phyloP scores from a whole-genome alignment of 805 yeast genomes.

The Sporopachydermia quercuum region DNA sequence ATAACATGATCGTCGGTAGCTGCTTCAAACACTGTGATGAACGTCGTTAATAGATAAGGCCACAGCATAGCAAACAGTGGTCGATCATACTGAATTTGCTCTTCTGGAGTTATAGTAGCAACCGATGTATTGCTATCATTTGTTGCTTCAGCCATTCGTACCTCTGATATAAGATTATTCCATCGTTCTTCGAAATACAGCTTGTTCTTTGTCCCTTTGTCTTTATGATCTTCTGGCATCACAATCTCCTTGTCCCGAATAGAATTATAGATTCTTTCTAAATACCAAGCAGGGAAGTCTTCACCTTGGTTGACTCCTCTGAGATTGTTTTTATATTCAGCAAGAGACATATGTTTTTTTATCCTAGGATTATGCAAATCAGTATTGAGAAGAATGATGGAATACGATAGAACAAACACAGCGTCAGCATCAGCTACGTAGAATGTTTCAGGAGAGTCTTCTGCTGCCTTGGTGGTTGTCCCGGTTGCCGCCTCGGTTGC shows the following conservation, averaged over 20 bases:
- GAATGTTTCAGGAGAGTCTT: constrained; percentile 22
- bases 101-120: constrained; percentile 13
- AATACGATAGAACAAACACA: constrained; percentile 78
- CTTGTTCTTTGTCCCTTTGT: constrained; percentile 45
- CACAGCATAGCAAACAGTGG: constrained; percentile 53
- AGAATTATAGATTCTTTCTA: constrained; percentile 65
- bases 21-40: constrained; percentile 67
- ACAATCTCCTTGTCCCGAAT: constrained; percentile 80
- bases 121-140: constrained; percentile 11
- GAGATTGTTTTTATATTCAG: constrained; percentile 64
- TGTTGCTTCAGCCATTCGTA: constrained; percentile 25
- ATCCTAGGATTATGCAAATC: constrained; percentile 89
- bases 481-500: constrained; percentile 5
- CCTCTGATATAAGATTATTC: constrained; percentile 44
- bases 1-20: constrained; percentile 86
- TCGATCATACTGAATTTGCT: constrained; percentile 46
- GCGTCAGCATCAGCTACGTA: constrained; percentile 74
- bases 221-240: constrained; percentile 96
- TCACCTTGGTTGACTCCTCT: constrained; percentile 59
- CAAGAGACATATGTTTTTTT: constrained; percentile 80
- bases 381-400: constrained; percentile 87
- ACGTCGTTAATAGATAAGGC: constrained; percentile 50
- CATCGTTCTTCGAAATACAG: constrained; percentile 24
- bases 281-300: constrained; percentile 78
- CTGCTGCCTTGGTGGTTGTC: constrained; percentile 3